Percentiles rank a stretch among this genome's conserved stretches.
These are phyloP conservation scores for Diaporthe amygdali DNA, from an alignment of 2,329 filamentous ascomycete genomes.

Conservation along the genomic window DNA sequence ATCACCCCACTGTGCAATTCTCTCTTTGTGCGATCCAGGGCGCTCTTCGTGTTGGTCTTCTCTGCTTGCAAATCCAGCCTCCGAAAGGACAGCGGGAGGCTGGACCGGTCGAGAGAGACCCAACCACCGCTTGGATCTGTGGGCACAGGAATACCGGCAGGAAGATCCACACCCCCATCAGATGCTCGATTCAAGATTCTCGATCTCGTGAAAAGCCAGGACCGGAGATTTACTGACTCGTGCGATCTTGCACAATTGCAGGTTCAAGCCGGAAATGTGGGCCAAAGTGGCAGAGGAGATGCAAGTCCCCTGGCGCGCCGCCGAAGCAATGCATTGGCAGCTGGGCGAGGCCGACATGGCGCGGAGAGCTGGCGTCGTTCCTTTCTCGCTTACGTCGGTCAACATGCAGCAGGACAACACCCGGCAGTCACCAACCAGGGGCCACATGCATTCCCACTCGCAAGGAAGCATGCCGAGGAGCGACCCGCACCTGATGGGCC, in stretches of 20 bases:
- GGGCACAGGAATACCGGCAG: slow-evolving; percentile 10
- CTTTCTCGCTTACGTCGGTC: slow-evolving; percentile 74
- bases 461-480: slow-evolving; percentile 50
- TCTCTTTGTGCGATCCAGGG: background rate
- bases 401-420: slow-evolving; percentile 36
- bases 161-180: slow-evolving; percentile 18
- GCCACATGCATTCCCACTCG: slow-evolving; percentile 51
- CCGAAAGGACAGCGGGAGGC: slow-evolving; percentile 4
- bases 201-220: slow-evolving; percentile 10
- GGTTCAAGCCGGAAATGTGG: slow-evolving; percentile 99
- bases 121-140: background rate
- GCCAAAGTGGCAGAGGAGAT: slow-evolving; percentile 94
- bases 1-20: slow-evolving; percentile 16
- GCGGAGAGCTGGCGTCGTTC: slow-evolving; percentile 83
- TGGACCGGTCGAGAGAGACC: slow-evolving; percentile 2
- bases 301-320: slow-evolving; percentile 92
- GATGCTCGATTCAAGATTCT: slow-evolving; percentile 12
- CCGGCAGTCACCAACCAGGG: slow-evolving; percentile 24
- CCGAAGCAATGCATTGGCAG: slow-evolving; percentile 98
- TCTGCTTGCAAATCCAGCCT: background rate
- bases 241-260: slow-evolving; percentile 42
- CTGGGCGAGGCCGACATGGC: slow-evolving; percentile 95
- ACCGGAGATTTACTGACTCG: slow-evolving; percentile 24
- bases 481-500: slow-evolving; percentile 24
- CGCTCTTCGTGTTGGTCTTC: background rate